A percentile compares a stretch with the other conserved stretches of the same genome.
Conservation (phyloP, 441 rosid genomes). For the Adansonia rubrostipa region DNA sequence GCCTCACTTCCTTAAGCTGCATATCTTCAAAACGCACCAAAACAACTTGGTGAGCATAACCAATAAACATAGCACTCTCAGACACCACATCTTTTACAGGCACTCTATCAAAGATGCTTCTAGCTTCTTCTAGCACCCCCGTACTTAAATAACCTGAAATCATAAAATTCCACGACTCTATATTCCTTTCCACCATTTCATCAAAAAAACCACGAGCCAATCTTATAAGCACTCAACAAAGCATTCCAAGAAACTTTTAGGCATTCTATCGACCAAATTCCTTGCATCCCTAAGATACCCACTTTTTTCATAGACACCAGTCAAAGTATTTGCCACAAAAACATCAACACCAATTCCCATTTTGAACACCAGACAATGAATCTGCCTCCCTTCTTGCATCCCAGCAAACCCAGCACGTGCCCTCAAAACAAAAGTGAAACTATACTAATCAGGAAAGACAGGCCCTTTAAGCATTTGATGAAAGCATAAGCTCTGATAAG, state of each 20-base stretch:
- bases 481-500: slow-evolving; percentile 54
- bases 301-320: slow-evolving; percentile 39
- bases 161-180: slow-evolving; percentile 63
- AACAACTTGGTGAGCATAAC: slow-evolving; percentile 39
- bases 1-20: slow-evolving; percentile 36
- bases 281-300: slow-evolving; percentile 42
- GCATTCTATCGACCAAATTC: slow-evolving; percentile 51
- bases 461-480: slow-evolving; percentile 44
- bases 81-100: slow-evolving; percentile 47
- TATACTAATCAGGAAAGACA: slow-evolving; percentile 47
- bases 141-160: slow-evolving; percentile 43
- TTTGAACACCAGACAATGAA: slow-evolving; percentile 45
- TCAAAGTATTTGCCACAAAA: slow-evolving; percentile 45
- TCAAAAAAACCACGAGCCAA: slow-evolving; percentile 38
- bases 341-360: slow-evolving; percentile 37
- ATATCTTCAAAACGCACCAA: slow-evolving; percentile 45
- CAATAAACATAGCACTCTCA: slow-evolving; percentile 50
- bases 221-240: slow-evolving; percentile 33
- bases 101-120: slow-evolving; percentile 40
- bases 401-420: slow-evolving; percentile 49
- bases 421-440: slow-evolving; percentile 50
- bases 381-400: slow-evolving; percentile 45
- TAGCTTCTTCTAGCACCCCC: slow-evolving; percentile 46
- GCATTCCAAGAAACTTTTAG: slow-evolving; percentile 57
- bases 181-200: slow-evolving; percentile 49